phyloP scores from a whole-genome alignment of 176 grass and related monocot genomes.

The Guadua angustifolia region DNA sequence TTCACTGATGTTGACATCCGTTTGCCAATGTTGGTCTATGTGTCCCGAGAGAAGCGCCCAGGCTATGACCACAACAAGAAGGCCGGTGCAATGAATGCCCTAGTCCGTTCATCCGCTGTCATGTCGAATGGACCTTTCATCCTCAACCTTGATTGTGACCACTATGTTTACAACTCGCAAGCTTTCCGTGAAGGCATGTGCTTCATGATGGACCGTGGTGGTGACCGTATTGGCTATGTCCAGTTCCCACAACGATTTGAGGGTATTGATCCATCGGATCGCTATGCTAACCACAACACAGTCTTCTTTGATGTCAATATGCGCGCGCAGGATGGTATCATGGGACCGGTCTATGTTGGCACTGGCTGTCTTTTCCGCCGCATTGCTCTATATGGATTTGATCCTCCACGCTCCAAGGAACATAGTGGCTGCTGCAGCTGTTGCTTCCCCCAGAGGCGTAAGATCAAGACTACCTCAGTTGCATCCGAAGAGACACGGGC shows the following conservation, averaged over 20 bases:
- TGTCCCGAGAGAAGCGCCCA: slow-evolving; percentile 94
- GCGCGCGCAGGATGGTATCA: slow-evolving; percentile 83
- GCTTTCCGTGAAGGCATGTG: slow-evolving; percentile 96
- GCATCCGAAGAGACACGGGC: slow-evolving; percentile 73
- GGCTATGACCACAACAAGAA: slow-evolving; percentile 99
- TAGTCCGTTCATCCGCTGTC: slow-evolving; percentile 87
- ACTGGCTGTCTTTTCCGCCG: slow-evolving; percentile 95
- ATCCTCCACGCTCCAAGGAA: slow-evolving; percentile 89
- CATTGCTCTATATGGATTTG: slow-evolving; percentile 88
- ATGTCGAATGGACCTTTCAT: slow-evolving; percentile 99
- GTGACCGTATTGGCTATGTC: slow-evolving; percentile 91
- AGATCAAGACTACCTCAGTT: slow-evolving; percentile 39
- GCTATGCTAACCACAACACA: slow-evolving; percentile 97
- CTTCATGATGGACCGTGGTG: slow-evolving; percentile 99
- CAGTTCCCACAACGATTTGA: slow-evolving; percentile 98
- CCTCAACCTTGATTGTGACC: slow-evolving; percentile 95
- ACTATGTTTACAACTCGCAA: slow-evolving; percentile 96
- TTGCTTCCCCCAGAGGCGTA: slow-evolving; percentile 81
- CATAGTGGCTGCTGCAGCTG: slow-evolving; percentile 81
- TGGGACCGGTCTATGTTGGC: slow-evolving; percentile 93
- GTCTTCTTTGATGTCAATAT: slow-evolving; percentile 99
- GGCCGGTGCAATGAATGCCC: slow-evolving; percentile 97
- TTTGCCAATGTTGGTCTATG: slow-evolving; percentile 88
- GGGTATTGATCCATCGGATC: slow-evolving; percentile 96
- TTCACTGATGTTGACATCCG: slow-evolving; percentile 88